Evolutionary conservation across 164 flowering plant species (phyloP).

Genomic region (grape (Vitis vinifera)): DNA sequence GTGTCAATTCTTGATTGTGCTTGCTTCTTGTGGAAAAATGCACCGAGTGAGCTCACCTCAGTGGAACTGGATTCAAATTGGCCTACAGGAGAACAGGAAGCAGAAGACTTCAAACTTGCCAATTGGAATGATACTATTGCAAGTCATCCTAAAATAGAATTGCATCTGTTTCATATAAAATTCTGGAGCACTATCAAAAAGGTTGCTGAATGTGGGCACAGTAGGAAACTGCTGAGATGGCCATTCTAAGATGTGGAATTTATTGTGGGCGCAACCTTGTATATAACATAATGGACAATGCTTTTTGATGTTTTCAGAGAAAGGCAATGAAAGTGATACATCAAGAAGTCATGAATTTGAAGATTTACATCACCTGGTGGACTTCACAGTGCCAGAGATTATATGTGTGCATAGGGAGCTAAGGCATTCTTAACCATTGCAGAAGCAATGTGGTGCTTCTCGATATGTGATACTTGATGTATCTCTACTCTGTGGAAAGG

Average conservation of each 20-base stretch:
- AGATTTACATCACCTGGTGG: constrained; percentile 21
- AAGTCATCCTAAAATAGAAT: constrained; percentile 22
- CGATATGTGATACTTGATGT: constrained; percentile 35
- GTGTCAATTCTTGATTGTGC: no score
- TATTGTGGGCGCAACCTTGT: constrained; percentile 28
- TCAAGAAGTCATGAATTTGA: constrained; percentile 18
- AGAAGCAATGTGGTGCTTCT: constrained; percentile 46
- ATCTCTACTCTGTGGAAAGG: constrained; percentile 22
- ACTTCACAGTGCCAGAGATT: constrained; percentile 36
- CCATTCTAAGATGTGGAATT: constrained; percentile 23
- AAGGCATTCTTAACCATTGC: constrained; percentile 20
- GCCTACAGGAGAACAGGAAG: constrained; percentile 1
- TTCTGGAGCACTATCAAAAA: constrained; percentile 26
- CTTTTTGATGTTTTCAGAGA: constrained; percentile 18
- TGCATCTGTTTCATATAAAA: constrained; percentile 16
- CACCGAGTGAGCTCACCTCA: background rate
- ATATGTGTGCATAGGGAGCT: constrained; percentile 27
- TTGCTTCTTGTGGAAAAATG: background rate
- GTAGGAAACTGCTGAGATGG: constrained; percentile 24
- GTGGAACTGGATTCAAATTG: background rate
- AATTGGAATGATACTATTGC: constrained; percentile 33
- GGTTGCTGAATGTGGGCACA: constrained; percentile 33
- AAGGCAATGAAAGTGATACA: constrained; percentile 7
- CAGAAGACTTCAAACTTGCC: constrained; percentile 3
- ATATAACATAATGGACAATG: constrained; percentile 21